Evolutionary conservation across 2,329 filamentous ascomycete genomes (phyloP).

Genomic region (Zelopaecilomyces penicillatus): DNA sequence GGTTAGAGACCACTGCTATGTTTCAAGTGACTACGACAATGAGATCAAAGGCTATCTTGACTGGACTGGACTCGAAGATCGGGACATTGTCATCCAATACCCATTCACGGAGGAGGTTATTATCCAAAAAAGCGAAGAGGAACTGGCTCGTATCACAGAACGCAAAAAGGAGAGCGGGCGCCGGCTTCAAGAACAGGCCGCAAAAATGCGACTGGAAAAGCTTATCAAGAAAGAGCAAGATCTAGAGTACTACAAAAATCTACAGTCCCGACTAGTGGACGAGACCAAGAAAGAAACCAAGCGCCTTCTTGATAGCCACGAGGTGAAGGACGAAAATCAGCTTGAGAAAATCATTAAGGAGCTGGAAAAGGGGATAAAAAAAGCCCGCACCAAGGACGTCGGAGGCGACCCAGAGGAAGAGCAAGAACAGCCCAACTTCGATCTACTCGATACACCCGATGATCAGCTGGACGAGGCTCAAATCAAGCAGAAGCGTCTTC

Average conservation of each 20-base stretch:
- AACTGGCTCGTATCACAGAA: slow-evolving; percentile 82
- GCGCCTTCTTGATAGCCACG: slow-evolving; percentile 77
- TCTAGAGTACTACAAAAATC: slow-evolving; percentile 82
- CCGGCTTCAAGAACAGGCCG: slow-evolving; percentile 87
- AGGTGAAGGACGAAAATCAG: slow-evolving; percentile 82
- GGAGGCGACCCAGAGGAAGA: slow-evolving; percentile 75
- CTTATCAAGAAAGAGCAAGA: slow-evolving; percentile 94
- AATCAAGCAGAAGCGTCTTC: slow-evolving; percentile 86
- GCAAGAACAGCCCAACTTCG: slow-evolving; percentile 75
- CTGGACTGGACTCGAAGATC: slow-evolving; percentile 84
- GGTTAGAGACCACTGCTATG: slow-evolving; percentile 80
- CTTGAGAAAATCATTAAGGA: slow-evolving; percentile 81
- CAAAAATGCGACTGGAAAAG: slow-evolving; percentile 94
- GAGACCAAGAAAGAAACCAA: slow-evolving; percentile 88
- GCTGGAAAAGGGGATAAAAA: slow-evolving; percentile 81
- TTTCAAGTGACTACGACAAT: slow-evolving; percentile 73
- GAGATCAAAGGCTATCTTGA: slow-evolving; percentile 75
- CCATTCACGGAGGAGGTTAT: slow-evolving; percentile 88
- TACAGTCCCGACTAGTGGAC: slow-evolving; percentile 63
- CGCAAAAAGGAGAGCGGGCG: slow-evolving; percentile 91
- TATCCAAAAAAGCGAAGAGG: slow-evolving; percentile 87
- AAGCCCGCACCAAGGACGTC: slow-evolving; percentile 86
- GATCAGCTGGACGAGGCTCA: slow-evolving; percentile 88
- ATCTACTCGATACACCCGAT: slow-evolving; percentile 79
- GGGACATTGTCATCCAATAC: slow-evolving; percentile 83